Evolutionary conservation across 257 asterid species (phyloP), one percentile per base, ranked within the genome.

Genomic region (Oldenlandia corymbosa): DNA sequence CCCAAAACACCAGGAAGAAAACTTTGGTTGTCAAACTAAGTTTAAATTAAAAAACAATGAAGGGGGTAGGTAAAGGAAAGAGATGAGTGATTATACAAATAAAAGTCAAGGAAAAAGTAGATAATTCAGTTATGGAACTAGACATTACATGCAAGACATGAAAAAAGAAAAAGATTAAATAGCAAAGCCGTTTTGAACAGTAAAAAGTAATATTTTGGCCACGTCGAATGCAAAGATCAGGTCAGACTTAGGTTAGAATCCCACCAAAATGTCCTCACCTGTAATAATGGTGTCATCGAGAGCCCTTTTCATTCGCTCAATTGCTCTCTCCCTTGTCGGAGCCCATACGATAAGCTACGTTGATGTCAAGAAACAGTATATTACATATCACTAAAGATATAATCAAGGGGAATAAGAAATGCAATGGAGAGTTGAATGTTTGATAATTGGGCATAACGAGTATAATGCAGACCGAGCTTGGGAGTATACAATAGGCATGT

Each of bases 261-360:
- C 42, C 42, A 8, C 30, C 39, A n/a, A 27, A 26, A 48, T 56
- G 45, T 26, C 34, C 56, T 75, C 74, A 87, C 99, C 99, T 75
- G 85, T 83, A 45, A 93, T 90, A 39, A 85, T 80, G 74, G 99
- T 93, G 78, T 93, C 99, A 53, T 81, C 18, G 26, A 93, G 99
- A 68, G 99, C 99, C 79, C 99, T 82, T 79, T 93, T 93, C 99
- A 93, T 93, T 78, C 99, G 95, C 62, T 77, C 85, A 32, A 93
- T 90, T 60, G 99, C 99, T 75, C 85, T 81, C 59, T 87, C 97
- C 62, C 99, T 88, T 23, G 99, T 93, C 65, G 97, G 99, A 71
- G 88, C 99, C 99, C 99, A 93, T 28, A 93, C 99, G 53, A 93
- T 89, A 67, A 92, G 99, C 97, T 91, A 75, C 65, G 49, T 48